These are phyloP conservation scores for Fremontodendron californicum DNA, from an alignment of 345 rosid genomes.

Conservation along the genomic window DNA sequence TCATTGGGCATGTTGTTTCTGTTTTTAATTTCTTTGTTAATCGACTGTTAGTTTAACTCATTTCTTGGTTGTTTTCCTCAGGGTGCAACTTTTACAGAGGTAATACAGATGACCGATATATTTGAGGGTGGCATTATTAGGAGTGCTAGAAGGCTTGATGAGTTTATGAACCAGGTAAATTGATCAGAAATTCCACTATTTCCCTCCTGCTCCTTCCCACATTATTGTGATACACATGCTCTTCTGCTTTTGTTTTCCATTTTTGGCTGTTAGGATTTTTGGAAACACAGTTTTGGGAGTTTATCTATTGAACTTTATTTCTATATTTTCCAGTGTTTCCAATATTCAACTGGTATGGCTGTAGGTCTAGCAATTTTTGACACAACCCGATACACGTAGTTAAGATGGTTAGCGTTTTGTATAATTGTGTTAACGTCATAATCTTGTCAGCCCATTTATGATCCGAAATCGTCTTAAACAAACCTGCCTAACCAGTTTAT, in stretches of 20 bases:
- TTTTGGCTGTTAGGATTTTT: not conserved
- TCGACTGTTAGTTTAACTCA: not conserved
- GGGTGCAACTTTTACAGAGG: slow-evolving; percentile 92
- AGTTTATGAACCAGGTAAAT: slow-evolving; percentile 89
- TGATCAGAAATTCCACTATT: not conserved
- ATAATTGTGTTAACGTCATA: not conserved
- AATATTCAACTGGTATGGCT: not conserved
- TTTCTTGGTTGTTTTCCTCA: slow-evolving; percentile 28
- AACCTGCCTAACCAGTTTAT: not conserved
- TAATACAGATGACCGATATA: slow-evolving; percentile 93
- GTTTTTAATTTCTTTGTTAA: not conserved
- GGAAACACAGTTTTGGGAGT: not conserved
- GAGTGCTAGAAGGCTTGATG: slow-evolving; percentile 92
- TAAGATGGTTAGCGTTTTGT: not conserved
- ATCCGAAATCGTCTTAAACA: not conserved
- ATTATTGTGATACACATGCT: not conserved
- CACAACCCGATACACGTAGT: too few relatives aligned
- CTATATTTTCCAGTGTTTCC: not conserved
- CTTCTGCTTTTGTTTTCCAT: not conserved
- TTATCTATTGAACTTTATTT: not conserved
- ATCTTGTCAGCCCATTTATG: not conserved
- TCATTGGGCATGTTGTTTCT: not conserved
- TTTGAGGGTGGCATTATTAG: slow-evolving; percentile 96
- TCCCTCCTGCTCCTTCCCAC: not conserved
- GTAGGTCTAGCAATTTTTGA: not conserved